Percentiles rank a stretch among this genome's conserved stretches.
Conservation (phyloP, 148 eudicot genomes). For the Arbutus unedo region DNA sequence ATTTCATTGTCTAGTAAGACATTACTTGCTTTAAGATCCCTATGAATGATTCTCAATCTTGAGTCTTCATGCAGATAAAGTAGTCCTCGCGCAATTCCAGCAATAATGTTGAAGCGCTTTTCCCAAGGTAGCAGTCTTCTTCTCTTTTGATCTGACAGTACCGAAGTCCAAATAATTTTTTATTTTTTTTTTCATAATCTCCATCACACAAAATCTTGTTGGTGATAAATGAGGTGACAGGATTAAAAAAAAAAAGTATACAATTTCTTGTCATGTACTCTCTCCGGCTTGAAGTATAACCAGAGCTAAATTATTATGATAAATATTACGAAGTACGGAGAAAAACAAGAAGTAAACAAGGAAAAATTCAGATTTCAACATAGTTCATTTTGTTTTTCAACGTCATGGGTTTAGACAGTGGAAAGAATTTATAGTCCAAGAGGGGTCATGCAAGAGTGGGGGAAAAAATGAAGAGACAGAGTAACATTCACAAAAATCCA, state of each 20-base stretch:
- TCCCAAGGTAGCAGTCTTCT: constrained; percentile 25
- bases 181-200: not conserved
- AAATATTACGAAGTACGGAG: not conserved
- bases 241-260: not conserved
- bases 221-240: not conserved
- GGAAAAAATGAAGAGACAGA: not conserved
- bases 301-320: not conserved
- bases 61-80: constrained; percentile 40
- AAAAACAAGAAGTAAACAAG: not conserved
- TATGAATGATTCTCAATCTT: constrained; percentile 35
- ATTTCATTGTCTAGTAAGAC: constrained; percentile 30
- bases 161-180: constrained; percentile 1
- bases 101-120: constrained; percentile 27
- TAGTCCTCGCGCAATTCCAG: constrained; percentile 34
- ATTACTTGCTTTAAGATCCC: constrained; percentile 40
- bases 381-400: not conserved
- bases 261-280: no score
- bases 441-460: not conserved
- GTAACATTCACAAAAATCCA: not conserved
- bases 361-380: not conserved
- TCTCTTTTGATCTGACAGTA: constrained; percentile 20
- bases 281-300: not conserved
- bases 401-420: not conserved
- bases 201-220: not conserved
- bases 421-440: not conserved